A percentile compares a stretch with the other conserved stretches of the same genome.
Conservation (phyloP, 305 asterid genomes). For the Fraxinus angustifolia region DNA sequence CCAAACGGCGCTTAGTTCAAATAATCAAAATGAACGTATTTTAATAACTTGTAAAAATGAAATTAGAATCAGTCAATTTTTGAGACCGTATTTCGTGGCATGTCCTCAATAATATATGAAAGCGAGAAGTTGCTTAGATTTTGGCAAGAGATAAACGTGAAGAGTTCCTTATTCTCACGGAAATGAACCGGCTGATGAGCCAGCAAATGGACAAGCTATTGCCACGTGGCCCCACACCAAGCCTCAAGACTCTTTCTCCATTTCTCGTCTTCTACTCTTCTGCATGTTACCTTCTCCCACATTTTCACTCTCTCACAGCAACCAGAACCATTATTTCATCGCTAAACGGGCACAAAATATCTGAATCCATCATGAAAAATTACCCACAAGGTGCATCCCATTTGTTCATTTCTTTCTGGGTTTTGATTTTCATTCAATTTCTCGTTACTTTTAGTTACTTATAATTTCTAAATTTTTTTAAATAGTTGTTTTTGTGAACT, state of each 20-base stretch:
- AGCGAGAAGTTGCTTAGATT: not conserved
- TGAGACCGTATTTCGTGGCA: not conserved
- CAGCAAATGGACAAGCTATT: slow-evolving; percentile 36
- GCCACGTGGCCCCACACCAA: slow-evolving; percentile 40
- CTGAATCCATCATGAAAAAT: slow-evolving; percentile 31
- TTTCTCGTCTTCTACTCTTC: not conserved
- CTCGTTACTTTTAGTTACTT: not conserved
- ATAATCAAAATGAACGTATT: not conserved
- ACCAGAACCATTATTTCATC: not conserved
- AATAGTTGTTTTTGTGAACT: not conserved
- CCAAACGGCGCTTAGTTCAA: not conserved
- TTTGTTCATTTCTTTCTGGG: not conserved
- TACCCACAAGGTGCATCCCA: slow-evolving; percentile 31
- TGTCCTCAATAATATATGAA: not conserved
- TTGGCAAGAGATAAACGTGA: not conserved
- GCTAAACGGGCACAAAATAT: not conserved
- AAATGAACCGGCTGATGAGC: not conserved
- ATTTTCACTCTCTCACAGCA: not conserved
- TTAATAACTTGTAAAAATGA: not conserved
- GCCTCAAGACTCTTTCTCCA: slow-evolving; percentile 27
- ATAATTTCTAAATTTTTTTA: not conserved
- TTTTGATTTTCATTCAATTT: not conserved
- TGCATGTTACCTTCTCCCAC: not conserved
- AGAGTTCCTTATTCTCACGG: not conserved
- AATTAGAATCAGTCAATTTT: not conserved